Evolutionary conservation across 441 rosid genomes (phyloP).

Genomic region (Eutrema salsugineum): DNA sequence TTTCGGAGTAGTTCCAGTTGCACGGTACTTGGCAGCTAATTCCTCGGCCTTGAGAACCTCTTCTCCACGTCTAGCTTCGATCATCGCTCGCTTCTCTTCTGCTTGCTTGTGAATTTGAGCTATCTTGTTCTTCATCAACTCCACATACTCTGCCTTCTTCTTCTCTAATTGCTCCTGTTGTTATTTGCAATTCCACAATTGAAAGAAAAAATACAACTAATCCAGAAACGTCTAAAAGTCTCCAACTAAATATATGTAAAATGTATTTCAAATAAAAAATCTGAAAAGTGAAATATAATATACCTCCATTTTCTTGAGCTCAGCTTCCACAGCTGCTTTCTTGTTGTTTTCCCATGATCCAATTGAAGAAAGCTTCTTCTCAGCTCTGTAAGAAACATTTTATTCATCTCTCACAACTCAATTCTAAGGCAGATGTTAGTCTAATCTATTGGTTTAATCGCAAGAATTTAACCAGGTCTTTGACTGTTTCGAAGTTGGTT

Average conservation of each 20-base stretch:
- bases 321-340: constrained; percentile 77
- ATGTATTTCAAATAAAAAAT: neutral
- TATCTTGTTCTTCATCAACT: constrained; percentile 75
- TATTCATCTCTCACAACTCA: neutral
- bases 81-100: constrained; percentile 75
- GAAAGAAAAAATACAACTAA: neutral
- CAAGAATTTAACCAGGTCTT: neutral
- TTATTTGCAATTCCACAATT: neutral
- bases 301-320: constrained; percentile 75
- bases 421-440: neutral
- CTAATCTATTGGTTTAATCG: neutral
- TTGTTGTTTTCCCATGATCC: constrained; percentile 83
- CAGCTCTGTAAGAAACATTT: constrained; percentile 54
- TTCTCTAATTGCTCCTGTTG: constrained; percentile 50
- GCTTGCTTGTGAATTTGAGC: constrained; percentile 75
- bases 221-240: neutral
- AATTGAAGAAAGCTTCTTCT: constrained; percentile 67
- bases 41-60: constrained; percentile 86
- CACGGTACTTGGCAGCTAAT: constrained; percentile 73
- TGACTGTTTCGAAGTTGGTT: neutral
- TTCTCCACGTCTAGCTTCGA: constrained; percentile 78
- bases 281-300: neutral
- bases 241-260: neutral
- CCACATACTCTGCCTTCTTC: constrained; percentile 66
- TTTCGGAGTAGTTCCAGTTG: constrained; percentile 69